A percentile compares a stretch with the other conserved stretches of the same genome.
These are phyloP conservation scores for Hippophae rhamnoides DNA, from an alignment of 306 rosid genomes.

Conservation along the genomic window DNA sequence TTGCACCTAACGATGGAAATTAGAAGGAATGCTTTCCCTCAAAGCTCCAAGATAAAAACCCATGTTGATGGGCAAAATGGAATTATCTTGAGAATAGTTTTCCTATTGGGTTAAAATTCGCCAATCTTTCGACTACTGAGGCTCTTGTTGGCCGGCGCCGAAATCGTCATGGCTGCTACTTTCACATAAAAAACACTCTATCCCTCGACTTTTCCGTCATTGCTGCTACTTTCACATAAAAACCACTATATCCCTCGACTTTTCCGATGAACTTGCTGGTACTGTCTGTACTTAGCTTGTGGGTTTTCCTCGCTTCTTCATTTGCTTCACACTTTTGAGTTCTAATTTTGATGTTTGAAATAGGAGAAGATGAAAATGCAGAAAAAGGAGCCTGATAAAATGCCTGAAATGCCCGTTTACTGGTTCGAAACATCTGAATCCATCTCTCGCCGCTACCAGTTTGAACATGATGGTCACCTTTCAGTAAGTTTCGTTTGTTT, in stretches of 20 bases:
- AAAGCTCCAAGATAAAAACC: no score
- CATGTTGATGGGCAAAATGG: no score
- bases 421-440: slow-evolving; percentile 68
- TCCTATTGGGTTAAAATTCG: no score
- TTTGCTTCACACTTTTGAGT: not conserved
- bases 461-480: slow-evolving; percentile 46
- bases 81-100: no score
- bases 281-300: not conserved
- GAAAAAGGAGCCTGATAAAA: slow-evolving; percentile 35
- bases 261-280: slow-evolving; percentile 35
- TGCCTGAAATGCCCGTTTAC: slow-evolving; percentile 26
- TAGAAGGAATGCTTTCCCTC: no score
- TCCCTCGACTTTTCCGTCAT: not conserved
- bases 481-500: slow-evolving; percentile 37
- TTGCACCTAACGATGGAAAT: no score
- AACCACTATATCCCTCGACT: not conserved
- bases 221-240: not conserved
- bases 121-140: no score
- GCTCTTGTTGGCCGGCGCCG: no score
- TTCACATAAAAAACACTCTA: not conserved
- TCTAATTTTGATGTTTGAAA: not conserved
- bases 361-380: slow-evolving; percentile 44
- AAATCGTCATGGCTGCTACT: not conserved
- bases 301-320: not conserved
- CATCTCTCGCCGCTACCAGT: slow-evolving; percentile 49